Conservation (phyloP, 2,329 filamentous ascomycete genomes). For the Aspergillus candidus region DNA sequence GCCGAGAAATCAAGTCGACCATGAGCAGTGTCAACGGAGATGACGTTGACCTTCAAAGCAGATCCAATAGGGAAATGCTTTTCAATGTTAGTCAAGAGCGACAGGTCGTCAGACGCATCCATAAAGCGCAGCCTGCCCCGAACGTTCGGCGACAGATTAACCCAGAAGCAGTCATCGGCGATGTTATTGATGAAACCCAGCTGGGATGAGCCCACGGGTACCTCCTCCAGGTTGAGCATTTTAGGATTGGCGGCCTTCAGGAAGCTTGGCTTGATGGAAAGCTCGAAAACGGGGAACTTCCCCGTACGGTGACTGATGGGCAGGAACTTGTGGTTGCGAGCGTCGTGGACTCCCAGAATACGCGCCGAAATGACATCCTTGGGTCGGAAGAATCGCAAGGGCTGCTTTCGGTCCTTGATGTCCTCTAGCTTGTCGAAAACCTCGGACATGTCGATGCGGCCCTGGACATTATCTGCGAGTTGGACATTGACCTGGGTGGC, state of each 20-base stretch:
- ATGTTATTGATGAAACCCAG: conserved; percentile 90
- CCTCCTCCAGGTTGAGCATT: conserved; percentile 63
- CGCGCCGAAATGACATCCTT: conserved; percentile 68
- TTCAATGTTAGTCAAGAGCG: conserved; percentile 66
- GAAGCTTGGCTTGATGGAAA: conserved; percentile 69
- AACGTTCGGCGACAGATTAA: conserved; percentile 81
- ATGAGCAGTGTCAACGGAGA: conserved; percentile 64
- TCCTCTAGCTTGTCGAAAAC: conserved; percentile 83
- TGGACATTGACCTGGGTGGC: conserved; percentile 89
- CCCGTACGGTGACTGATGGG: conserved; percentile 80
- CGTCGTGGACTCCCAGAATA: conserved; percentile 82
- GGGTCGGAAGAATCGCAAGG: conserved; percentile 66
- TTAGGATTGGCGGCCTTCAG: conserved; percentile 50
- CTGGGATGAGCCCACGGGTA: conserved; percentile 65
- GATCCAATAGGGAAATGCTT: conserved; percentile 86
- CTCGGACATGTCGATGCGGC: conserved; percentile 89
- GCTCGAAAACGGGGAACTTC: conserved; percentile 74
- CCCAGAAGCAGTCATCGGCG: conserved; percentile 73
- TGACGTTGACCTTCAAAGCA: conserved; percentile 73
- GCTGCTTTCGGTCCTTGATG: conserved; percentile 73
- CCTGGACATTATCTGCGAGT: conserved; percentile 79
- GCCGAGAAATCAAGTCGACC: conserved; percentile 80
- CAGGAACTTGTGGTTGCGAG: conserved; percentile 82
- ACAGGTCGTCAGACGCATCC: conserved; percentile 82
- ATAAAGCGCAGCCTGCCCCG: conserved; percentile 75